Conservation (phyloP, 2,329 filamentous ascomycete species). For the Macrophomina tecta region DNA sequence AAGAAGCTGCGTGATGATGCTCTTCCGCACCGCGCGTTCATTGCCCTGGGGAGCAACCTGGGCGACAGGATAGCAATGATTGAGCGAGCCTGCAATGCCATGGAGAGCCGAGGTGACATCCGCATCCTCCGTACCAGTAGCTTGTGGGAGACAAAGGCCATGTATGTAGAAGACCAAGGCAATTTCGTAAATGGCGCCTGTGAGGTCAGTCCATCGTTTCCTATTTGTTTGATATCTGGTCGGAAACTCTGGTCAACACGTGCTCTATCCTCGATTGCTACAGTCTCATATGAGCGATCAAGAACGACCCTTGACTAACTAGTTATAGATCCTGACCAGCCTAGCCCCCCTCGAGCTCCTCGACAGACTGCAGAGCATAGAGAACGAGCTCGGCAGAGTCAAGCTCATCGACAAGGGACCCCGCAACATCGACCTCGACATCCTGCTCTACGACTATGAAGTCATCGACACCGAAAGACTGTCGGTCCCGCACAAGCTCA, state of each 20-base stretch:
- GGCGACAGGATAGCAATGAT: conserved; percentile 86
- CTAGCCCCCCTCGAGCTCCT: conserved; percentile 77
- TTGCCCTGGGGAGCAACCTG: conserved; percentile 92
- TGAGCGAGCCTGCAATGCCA: conserved; percentile 78
- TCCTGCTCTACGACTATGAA: conserved; percentile 78
- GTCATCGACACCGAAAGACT: conserved; percentile 72
- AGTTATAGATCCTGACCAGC: conserved; percentile 75
- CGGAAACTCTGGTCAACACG: not conserved
- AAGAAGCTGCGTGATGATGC: not conserved
- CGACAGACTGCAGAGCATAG: conserved; percentile 82
- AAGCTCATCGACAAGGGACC: conserved; percentile 94
- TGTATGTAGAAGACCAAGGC: conserved; percentile 92
- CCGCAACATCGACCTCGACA: conserved; percentile 91
- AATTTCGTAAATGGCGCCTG: conserved; percentile 91
- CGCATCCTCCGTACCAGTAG: conserved; percentile 80
- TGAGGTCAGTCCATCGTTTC: conserved; percentile 65
- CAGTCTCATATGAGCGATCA: not conserved
- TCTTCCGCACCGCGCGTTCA: conserved; percentile 62
- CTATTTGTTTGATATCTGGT: too few relatives aligned
- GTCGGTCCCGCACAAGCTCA: conserved; percentile 82
- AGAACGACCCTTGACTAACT: not conserved
- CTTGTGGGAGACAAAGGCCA: conserved; percentile 92
- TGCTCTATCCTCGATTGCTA: not conserved
- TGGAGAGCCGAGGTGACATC: conserved; percentile 72
- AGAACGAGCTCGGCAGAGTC: conserved; percentile 76